Conservation (phyloP, 2,329 filamentous ascomycete species). For the Aspergillus novoparasiticus region DNA sequence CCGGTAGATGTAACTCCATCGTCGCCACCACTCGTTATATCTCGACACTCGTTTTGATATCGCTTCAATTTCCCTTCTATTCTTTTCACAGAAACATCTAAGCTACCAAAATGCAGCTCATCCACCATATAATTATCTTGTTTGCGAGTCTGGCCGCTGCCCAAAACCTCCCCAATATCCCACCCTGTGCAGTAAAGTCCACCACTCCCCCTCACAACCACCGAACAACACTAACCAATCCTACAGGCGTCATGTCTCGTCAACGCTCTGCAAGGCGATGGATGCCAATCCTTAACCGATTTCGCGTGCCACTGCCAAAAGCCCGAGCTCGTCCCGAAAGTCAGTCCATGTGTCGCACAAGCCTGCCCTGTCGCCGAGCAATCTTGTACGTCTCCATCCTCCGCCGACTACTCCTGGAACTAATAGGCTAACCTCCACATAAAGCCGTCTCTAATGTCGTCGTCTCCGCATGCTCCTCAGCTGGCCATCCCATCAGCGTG, state of each 20-base stretch:
- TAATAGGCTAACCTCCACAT: not conserved
- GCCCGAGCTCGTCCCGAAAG: constrained; percentile 42
- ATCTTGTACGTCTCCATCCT: constrained; percentile 29
- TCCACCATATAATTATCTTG: constrained; percentile 36
- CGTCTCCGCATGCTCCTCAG: constrained; percentile 36
- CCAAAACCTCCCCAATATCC: constrained; percentile 47
- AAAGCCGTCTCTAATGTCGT: constrained; percentile 42
- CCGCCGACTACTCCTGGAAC: not conserved
- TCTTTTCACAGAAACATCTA: not conserved
- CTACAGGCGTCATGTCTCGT: constrained; percentile 52
- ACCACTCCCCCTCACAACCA: not conserved
- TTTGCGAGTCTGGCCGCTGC: constrained; percentile 49
- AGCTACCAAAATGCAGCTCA: constrained; percentile 37
- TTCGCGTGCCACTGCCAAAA: constrained; percentile 55
- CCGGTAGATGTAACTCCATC: not conserved
- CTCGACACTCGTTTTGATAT: constrained; percentile 4
- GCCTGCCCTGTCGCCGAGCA: constrained; percentile 45
- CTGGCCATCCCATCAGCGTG: constrained; percentile 40
- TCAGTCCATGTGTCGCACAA: constrained; percentile 52
- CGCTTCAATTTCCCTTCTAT: not conserved
- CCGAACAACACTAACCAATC: not conserved
- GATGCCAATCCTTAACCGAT: constrained; percentile 50
- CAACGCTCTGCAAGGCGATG: constrained; percentile 43
- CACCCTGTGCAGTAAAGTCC: constrained; percentile 48
- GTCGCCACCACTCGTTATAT: constrained; percentile 1